Percentiles rank a stretch among this genome's conserved stretches.
Evolutionary conservation across 495 filamentous ascomycete species (phyloP).

Genomic region (Endocarpon pusillum): DNA sequence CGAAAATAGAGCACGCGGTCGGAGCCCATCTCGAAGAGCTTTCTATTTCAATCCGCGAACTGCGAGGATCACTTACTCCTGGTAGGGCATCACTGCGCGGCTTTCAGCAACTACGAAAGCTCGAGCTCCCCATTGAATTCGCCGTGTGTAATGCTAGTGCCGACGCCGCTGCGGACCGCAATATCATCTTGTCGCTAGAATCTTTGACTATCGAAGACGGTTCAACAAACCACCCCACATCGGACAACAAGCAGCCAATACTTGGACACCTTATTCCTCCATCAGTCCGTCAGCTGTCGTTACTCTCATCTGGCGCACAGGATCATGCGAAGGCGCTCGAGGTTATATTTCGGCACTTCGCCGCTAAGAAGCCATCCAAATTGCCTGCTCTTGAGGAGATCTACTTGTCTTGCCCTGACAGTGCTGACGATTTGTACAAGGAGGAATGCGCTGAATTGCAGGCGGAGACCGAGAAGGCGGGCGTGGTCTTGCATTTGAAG

Average conservation of each 20-base stretch:
- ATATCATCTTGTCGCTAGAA: conserved; percentile 9
- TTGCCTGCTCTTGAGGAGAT: conserved; percentile 12
- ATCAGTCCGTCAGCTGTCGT: conserved; percentile 5
- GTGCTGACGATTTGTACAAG: conserved; percentile 10
- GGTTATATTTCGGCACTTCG: conserved; percentile 11
- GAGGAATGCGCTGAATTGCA: conserved; percentile 9
- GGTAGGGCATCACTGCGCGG: conserved; percentile 18
- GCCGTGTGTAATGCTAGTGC: conserved; percentile 16
- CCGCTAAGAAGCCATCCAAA: conserved; percentile 6
- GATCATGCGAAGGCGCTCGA: conserved; percentile 12
- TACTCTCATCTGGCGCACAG: conserved; percentile 2
- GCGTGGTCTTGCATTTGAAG: conserved; percentile 10
- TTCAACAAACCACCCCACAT: not conserved
- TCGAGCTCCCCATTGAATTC: conserved; percentile 19
- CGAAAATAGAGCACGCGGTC: conserved; percentile 15
- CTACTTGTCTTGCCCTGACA: conserved; percentile 5
- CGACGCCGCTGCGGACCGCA: conserved; percentile 6
- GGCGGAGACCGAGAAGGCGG: conserved; percentile 6
- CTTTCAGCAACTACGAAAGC: conserved; percentile 16
- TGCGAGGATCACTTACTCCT: conserved; percentile 14
- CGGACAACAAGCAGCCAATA: not conserved
- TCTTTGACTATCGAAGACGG: conserved; percentile 4
- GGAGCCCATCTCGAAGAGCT: conserved; percentile 20
- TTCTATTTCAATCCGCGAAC: conserved; percentile 11
- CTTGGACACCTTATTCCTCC: conserved; percentile 6